Conservation (phyloP, 2,329 filamentous ascomycete genomes). For the Ceratocystiopsis minuta region DNA sequence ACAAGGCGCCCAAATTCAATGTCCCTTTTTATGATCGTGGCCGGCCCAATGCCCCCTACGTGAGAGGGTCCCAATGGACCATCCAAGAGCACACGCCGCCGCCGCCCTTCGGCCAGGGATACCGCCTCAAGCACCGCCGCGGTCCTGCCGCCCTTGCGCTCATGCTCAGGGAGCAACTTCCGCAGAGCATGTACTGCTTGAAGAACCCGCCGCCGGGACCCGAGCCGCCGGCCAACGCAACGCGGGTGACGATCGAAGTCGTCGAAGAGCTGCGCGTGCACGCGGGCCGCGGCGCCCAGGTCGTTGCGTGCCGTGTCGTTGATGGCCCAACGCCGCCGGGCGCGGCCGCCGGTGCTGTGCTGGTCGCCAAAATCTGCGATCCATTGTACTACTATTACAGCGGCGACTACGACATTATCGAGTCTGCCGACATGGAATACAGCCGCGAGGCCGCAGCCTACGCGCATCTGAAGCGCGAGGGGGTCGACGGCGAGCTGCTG, state of each 20-base stretch:
- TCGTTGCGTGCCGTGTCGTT: constrained; percentile 6
- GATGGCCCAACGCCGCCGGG: neutral
- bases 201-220: constrained; percentile 4
- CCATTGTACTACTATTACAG: constrained; percentile 9
- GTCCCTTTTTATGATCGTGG: constrained; percentile 2
- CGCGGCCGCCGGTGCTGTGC: neutral
- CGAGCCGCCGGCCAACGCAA: neutral
- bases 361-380: constrained; percentile 9
- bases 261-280: constrained; percentile 3
- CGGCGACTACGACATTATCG: constrained; percentile 7
- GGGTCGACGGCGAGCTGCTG: constrained; percentile 6
- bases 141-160: constrained; percentile 1
- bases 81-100: constrained; percentile 4
- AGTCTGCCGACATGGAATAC: constrained; percentile 9
- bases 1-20: constrained; percentile 1
- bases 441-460: constrained; percentile 7
- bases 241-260: constrained; percentile 1
- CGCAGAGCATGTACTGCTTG: constrained; percentile 8
- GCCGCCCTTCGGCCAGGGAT: constrained; percentile 7
- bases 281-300: constrained; percentile 1
- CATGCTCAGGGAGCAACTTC: constrained; percentile 7
- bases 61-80: neutral
- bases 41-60: constrained; percentile 3
- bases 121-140: constrained; percentile 4
- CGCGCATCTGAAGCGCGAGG: constrained; percentile 3